These are phyloP conservation scores for Multifurca ochricompacta DNA, from an alignment of 768 basidiomycete species.

Conservation along the genomic window DNA sequence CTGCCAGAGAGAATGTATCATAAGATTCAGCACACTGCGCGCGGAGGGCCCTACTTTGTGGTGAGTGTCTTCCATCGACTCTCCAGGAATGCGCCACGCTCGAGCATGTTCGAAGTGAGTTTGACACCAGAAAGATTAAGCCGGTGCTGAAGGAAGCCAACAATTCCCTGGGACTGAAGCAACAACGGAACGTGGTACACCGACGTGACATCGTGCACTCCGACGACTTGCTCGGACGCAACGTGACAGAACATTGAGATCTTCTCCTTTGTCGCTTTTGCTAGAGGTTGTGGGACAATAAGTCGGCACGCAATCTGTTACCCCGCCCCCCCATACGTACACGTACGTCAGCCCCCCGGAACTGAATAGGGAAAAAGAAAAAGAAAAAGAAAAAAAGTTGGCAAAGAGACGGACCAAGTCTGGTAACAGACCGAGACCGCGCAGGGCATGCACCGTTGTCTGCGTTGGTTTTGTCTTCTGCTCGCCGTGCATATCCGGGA, in stretches of 20 bases:
- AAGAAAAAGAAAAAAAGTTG: neutral
- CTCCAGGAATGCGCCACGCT: slow-evolving; percentile 58
- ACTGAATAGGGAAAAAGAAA: neutral
- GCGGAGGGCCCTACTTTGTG: slow-evolving; percentile 42
- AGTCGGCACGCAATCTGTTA: slow-evolving; percentile 95
- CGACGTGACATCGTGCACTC: slow-evolving; percentile 92
- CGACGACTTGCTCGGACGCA: slow-evolving; percentile 78
- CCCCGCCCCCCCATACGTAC: too few relatives aligned
- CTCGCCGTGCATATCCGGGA: slow-evolving; percentile 98
- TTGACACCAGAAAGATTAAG: slow-evolving; percentile 60
- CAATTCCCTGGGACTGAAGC: slow-evolving; percentile 86
- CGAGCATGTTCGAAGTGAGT: slow-evolving; percentile 47
- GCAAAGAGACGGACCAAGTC: slow-evolving; percentile 63
- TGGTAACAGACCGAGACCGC: slow-evolving; percentile 87
- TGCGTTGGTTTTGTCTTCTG: slow-evolving; percentile 99
- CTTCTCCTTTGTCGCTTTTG: slow-evolving; percentile 82
- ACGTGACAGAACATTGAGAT: slow-evolving; percentile 99
- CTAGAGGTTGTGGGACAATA: slow-evolving; percentile 71
- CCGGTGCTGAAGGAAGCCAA: slow-evolving; percentile 73
- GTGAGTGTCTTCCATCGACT: slow-evolving; percentile 80
- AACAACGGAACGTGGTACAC: slow-evolving; percentile 97
- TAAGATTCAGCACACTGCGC: neutral
- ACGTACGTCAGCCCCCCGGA: neutral
- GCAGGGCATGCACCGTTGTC: slow-evolving; percentile 88
- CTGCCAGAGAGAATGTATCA: slow-evolving; percentile 33